Percentiles rank a stretch among this genome's conserved stretches.
Evolutionary conservation across 768 basidiomycete species (phyloP).

Genomic region (Auriscalpium vulgare): DNA sequence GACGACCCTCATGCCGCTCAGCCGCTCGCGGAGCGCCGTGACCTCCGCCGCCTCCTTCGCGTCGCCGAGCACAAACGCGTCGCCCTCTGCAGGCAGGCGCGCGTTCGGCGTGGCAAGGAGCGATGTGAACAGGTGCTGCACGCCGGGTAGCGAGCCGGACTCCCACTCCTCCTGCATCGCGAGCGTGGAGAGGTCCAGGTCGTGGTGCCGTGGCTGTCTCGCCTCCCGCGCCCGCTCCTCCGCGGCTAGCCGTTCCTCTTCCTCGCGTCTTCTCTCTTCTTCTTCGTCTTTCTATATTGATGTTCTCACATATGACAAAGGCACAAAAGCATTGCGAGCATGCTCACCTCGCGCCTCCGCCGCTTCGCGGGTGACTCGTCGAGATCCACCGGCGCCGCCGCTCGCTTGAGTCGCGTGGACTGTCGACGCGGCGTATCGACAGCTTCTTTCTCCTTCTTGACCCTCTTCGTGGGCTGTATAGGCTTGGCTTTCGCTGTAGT

Average conservation of each 20-base stretch:
- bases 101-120: conserved; percentile 30
- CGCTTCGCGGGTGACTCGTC: conserved; percentile 61
- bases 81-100: conserved; percentile 35
- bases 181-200: conserved; percentile 52
- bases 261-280: conserved; percentile 41
- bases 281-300: conserved; percentile 40
- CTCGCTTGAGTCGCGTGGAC: conserved; percentile 49
- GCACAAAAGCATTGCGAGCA: neutral
- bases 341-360: conserved; percentile 55
- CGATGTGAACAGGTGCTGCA: conserved; percentile 38
- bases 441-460: conserved; percentile 41
- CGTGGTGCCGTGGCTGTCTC: conserved; percentile 60
- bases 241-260: conserved; percentile 50
- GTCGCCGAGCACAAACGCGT: conserved; percentile 42
- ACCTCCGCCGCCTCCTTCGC: conserved; percentile 41
- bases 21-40: conserved; percentile 42
- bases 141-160: conserved; percentile 35
- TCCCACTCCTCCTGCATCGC: conserved; percentile 34
- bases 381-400: conserved; percentile 38
- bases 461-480: conserved; percentile 45
- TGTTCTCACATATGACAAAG: neutral
- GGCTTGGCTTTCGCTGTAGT: conserved; percentile 47
- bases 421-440: conserved; percentile 50
- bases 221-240: conserved; percentile 58
- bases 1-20: conserved; percentile 53